These are phyloP conservation scores for Melanopsichium pennsylvanicum DNA, from an alignment of 1,284 basidiomycete species.

Conservation along the genomic window DNA sequence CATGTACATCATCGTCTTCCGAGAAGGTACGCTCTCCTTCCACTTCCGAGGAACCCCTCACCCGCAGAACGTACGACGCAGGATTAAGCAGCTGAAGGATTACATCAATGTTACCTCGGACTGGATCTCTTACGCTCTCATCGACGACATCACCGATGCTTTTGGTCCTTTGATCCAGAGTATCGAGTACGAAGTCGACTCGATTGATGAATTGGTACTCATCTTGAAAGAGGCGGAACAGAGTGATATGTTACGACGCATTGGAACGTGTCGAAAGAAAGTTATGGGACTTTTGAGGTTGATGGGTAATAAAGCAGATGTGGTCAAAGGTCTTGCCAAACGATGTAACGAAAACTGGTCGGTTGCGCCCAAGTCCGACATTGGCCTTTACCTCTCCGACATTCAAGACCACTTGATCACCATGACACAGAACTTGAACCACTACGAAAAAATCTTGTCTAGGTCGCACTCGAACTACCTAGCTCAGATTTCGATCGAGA, in stretches of 20 bases:
- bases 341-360: constrained; percentile 98
- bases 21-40: constrained; percentile 97
- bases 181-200: constrained; percentile 99
- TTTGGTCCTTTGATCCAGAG: constrained; percentile 98
- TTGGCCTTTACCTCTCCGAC: constrained; percentile 93
- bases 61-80: constrained; percentile 94
- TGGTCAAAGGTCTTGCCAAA: constrained; percentile 98
- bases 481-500: constrained; percentile 64
- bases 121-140: constrained; percentile 99
- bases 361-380: constrained; percentile 96
- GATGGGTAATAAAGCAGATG: constrained; percentile 99
- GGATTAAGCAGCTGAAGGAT: constrained; percentile 99
- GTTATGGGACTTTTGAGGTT: constrained; percentile 93
- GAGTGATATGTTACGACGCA: constrained; percentile 81
- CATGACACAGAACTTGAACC: constrained; percentile 87
- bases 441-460: constrained; percentile 83
- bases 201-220: constrained; percentile 95
- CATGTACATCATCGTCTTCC: constrained; percentile 99
- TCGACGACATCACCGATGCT: constrained; percentile 99
- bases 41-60: constrained; percentile 97
- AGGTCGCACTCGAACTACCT: constrained; percentile 93
- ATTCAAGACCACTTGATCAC: constrained; percentile 93
- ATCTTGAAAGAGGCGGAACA: constrained; percentile 89
- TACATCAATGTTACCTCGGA: constrained; percentile 99
- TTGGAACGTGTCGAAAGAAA: constrained; percentile 98